Evolutionary conservation across 2,329 filamentous ascomycete genomes (phyloP), one percentile per base, ranked within the genome.

Genomic region (Teratosphaeriaceae sp.): DNA sequence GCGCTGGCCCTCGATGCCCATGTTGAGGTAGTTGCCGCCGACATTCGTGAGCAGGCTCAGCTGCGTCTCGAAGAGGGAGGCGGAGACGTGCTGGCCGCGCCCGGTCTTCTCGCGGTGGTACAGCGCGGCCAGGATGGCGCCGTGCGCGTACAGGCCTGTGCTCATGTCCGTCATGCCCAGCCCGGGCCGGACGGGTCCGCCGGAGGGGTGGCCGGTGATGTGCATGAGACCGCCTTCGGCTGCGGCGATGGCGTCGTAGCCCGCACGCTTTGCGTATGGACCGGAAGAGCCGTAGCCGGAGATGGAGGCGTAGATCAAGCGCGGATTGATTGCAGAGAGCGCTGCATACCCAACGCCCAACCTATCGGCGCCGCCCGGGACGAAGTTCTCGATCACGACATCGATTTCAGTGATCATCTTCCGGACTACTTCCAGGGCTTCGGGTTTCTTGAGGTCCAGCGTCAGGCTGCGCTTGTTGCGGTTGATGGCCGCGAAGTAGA

Each of bases 221-320:
- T 71, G 68, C 22, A 72, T 57, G 16, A 72, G 53, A 0, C 68
- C 68, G 11, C 56, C 66, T 46, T 71, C 67, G 0, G 66, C 67
- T 3, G 59, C 68, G 0, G 63, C 68, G 19, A 73, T 72, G 9
- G 65, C 64, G 47, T 72, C 69, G 50, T 72, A 72, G 0, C 70
- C 69, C 5, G 67, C 65, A 7, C 69, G 58, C 22, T 60, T 58
- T 3, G 61, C 55, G 44, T 66, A 72, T 2, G 69, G 70, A 0
- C 70, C 69, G 7, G 48, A 51, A 3, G 61, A 55, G 1, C 69
- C 69, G 43, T 69, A 70, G 30, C 67, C 67, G 37, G 68, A 69
- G 2, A 71, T 60, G 27, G 65, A 67, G 2, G 69, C 67, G 18
- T 67, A 64, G 23, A 73, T 68, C 16, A 72, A 54, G 2, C 56